phyloP scores from a whole-genome alignment of 1,284 basidiomycete genomes.

The Cronartium ribicola region DNA sequence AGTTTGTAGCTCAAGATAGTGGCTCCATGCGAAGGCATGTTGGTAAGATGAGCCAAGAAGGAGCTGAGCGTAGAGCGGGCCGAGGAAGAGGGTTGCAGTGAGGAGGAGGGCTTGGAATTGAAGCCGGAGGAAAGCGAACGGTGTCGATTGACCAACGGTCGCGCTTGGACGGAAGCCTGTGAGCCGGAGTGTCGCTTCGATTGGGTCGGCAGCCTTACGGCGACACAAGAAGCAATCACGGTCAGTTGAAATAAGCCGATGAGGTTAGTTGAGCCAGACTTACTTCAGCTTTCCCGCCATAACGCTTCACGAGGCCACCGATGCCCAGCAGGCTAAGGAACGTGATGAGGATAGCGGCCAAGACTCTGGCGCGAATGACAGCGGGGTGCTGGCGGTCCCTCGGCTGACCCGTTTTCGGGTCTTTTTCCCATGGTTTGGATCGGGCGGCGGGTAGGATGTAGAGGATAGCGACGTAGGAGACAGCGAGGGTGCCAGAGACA shows the following conservation, averaged over 20 bases:
- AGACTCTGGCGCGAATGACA: conserved; percentile 29
- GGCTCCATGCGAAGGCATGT: conserved; percentile 19
- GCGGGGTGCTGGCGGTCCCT: conserved; percentile 26
- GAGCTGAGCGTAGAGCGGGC: conserved; percentile 68
- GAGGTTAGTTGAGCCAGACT: not conserved
- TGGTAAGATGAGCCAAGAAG: conserved; percentile 65
- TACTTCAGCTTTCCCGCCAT: too few species aligned
- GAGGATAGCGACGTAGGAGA: conserved; percentile 19
- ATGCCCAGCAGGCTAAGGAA: conserved; percentile 13
- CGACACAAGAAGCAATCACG: conserved; percentile 40
- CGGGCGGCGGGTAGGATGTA: conserved; percentile 25
- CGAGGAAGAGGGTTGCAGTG: conserved; percentile 72
- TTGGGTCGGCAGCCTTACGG: conserved; percentile 49
- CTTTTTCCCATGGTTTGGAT: conserved; percentile 8
- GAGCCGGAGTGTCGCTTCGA: conserved; percentile 43
- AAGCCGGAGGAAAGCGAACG: conserved; percentile 42
- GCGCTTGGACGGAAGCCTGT: conserved; percentile 27
- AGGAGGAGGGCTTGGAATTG: conserved; percentile 55
- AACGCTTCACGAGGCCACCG: not conserved
- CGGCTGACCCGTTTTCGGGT: not conserved
- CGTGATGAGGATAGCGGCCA: conserved; percentile 6
- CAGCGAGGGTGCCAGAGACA: conserved; percentile 10
- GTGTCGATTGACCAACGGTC: conserved; percentile 22
- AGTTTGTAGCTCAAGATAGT: conserved; percentile 63
- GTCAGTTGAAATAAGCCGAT: not conserved